A percentile compares a stretch with the other conserved stretches of the same genome.
phyloP scores from a whole-genome alignment of 257 asterid species.

The Plantago major region DNA sequence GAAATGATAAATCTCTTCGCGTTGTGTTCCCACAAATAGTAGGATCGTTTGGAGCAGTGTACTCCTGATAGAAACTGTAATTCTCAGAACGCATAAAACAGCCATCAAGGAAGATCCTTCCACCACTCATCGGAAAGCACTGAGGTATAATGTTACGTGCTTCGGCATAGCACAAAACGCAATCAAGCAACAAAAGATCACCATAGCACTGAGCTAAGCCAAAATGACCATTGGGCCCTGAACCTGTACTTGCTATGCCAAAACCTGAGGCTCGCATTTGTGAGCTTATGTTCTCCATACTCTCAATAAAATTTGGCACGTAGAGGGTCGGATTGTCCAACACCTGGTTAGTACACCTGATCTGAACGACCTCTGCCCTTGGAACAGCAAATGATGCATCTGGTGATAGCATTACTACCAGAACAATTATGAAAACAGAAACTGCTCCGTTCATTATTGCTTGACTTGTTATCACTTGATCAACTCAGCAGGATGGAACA shows the following conservation, averaged over 20 bases:
- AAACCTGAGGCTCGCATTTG: conserved; percentile 54
- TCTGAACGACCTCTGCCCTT: conserved; percentile 44
- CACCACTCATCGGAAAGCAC: conserved; percentile 64
- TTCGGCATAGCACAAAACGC: conserved; percentile 65
- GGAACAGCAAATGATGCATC: conserved; percentile 45
- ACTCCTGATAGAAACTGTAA: conserved; percentile 57
- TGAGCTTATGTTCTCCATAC: conserved; percentile 60
- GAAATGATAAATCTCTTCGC: conserved; percentile 26
- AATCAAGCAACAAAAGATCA: conserved; percentile 68
- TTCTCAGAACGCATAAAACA: conserved; percentile 80
- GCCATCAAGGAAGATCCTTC: conserved; percentile 69
- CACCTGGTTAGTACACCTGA: conserved; percentile 33
- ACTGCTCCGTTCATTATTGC: too few species aligned
- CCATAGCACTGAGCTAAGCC: conserved; percentile 82
- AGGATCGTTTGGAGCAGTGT: conserved; percentile 37
- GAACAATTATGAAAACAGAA: conserved; percentile 8
- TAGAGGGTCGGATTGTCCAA: conserved; percentile 49
- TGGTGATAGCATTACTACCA: conserved; percentile 34
- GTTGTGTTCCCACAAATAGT: conserved; percentile 53
- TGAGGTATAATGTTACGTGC: conserved; percentile 66
- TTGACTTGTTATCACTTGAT: too few species aligned
- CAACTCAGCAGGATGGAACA: too few species aligned
- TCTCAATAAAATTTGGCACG: conserved; percentile 55
- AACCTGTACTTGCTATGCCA: conserved; percentile 43
- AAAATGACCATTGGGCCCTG: conserved; percentile 50